Percentiles rank a stretch among this genome's conserved stretches.
These are phyloP conservation scores for Sclerotinia borealis DNA, from an alignment of 2,329 filamentous ascomycete genomes.

Conservation along the genomic window DNA sequence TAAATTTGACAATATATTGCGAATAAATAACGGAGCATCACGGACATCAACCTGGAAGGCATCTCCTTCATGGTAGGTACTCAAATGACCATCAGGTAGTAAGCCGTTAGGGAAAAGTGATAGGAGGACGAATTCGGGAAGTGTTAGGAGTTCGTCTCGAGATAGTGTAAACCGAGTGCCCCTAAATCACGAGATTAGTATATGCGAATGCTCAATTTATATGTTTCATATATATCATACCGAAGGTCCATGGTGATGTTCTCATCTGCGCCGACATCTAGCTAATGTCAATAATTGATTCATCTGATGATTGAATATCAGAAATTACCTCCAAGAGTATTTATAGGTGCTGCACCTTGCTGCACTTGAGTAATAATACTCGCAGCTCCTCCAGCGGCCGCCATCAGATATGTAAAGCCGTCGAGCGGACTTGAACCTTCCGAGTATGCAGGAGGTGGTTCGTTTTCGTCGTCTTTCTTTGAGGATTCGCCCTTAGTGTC, in stretches of 20 bases:
- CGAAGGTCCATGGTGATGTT: slow-evolving; percentile 91
- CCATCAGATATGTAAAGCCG: slow-evolving; percentile 96
- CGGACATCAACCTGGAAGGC: slow-evolving; percentile 96
- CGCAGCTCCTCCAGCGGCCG: slow-evolving; percentile 89
- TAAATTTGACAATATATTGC: slow-evolving; percentile 34
- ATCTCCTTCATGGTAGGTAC: slow-evolving; percentile 84
- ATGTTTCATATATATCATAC: slow-evolving; percentile 45
- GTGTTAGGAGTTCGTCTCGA: slow-evolving; percentile 85
- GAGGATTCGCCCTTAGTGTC: slow-evolving; percentile 73
- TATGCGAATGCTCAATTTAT: slow-evolving; percentile 13
- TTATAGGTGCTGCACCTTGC: slow-evolving; percentile 79
- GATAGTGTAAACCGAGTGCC: slow-evolving; percentile 92
- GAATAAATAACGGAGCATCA: slow-evolving; percentile 35
- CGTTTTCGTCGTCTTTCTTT: slow-evolving; percentile 74
- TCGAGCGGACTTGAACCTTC: slow-evolving; percentile 90
- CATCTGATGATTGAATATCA: background rate
- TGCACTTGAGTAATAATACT: slow-evolving; percentile 99
- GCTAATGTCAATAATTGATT: slow-evolving; percentile 17
- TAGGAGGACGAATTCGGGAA: slow-evolving; percentile 93
- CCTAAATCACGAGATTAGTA: slow-evolving; percentile 44
- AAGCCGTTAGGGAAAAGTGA: slow-evolving; percentile 99
- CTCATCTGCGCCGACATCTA: slow-evolving; percentile 82
- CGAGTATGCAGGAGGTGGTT: slow-evolving; percentile 92
- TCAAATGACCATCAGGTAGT: slow-evolving; percentile 93
- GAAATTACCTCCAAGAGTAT: slow-evolving; percentile 72